Evolutionary conservation across 108 stramenopile genomes (phyloP).

Genomic region (Mediolabrus comicus): DNA sequence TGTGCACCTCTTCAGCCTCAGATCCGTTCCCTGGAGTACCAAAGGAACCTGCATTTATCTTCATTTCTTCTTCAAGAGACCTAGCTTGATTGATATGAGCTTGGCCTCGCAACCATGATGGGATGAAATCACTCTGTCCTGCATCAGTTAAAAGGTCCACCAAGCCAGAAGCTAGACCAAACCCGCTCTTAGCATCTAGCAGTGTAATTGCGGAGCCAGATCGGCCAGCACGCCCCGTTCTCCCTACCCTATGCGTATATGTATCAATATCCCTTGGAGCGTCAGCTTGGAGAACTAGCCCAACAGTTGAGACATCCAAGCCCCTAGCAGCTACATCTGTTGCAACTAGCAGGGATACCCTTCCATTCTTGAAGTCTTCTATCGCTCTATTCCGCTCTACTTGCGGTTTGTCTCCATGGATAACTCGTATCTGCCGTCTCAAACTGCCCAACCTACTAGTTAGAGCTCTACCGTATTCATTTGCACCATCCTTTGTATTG

Average conservation of each 20-base stretch:
- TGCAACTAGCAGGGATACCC: conserved; percentile 90
- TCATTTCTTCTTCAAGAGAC: conserved; percentile 24
- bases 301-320: conserved; percentile 87
- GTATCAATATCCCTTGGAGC: conserved; percentile 93
- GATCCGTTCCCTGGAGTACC: neutral
- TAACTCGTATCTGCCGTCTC: conserved; percentile 5
- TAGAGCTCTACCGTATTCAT: neutral
- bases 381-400: conserved; percentile 88
- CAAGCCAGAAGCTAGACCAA: conserved; percentile 19
- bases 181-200: conserved; percentile 4
- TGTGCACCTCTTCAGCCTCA: neutral
- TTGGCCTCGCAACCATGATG: conserved; percentile 29
- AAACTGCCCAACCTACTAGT: neutral
- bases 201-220: conserved; percentile 22
- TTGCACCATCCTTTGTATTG: conserved; percentile 27
- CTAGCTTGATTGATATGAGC: conserved; percentile 17
- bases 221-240: conserved; percentile 96
- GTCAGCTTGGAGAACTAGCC: conserved; percentile 96
- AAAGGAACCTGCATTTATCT: conserved; percentile 20
- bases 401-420: conserved; percentile 49
- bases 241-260: conserved; percentile 96
- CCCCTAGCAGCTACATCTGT: conserved; percentile 99
- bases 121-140: conserved; percentile 12
- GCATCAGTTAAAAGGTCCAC: conserved; percentile 27
- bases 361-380: conserved; percentile 86